Evolutionary conservation across 768 basidiomycete species (phyloP).

Genomic region (Tulasnella sp.): DNA sequence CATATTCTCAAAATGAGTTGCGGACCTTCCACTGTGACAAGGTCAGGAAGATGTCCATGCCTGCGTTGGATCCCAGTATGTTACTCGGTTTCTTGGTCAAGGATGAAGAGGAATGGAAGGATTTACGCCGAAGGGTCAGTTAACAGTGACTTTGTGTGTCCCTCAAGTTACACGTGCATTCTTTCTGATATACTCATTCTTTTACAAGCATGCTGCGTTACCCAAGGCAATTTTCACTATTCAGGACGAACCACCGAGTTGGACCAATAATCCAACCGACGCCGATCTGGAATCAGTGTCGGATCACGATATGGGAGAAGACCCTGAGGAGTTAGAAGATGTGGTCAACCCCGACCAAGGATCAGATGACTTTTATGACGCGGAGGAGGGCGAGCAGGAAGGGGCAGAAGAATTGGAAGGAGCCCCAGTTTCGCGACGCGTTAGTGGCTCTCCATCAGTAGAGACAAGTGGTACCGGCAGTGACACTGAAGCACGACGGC

Average conservation of each 20-base stretch:
- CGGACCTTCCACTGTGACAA: conserved; percentile 95
- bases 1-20: conserved; percentile 64
- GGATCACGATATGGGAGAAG: conserved; percentile 51
- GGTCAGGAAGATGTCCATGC: conserved; percentile 87
- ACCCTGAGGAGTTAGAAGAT: conserved; percentile 21
- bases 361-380: conserved; percentile 32
- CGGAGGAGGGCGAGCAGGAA: conserved; percentile 21
- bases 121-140: conserved; percentile 64
- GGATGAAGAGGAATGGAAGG: conserved; percentile 76
- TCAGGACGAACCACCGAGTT: conserved; percentile 77
- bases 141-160: conserved; percentile 2
- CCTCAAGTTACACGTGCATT: not conserved
- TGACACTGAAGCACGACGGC: conserved; percentile 4
- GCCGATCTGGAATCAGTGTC: conserved; percentile 71
- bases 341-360: conserved; percentile 36
- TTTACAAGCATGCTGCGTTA: conserved; percentile 33
- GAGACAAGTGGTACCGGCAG: conserved; percentile 1
- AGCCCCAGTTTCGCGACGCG: not conserved
- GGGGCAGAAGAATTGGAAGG: conserved; percentile 20
- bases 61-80: conserved; percentile 93
- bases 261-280: conserved; percentile 49
- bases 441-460: conserved; percentile 5
- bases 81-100: conserved; percentile 82
- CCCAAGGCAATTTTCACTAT: conserved; percentile 70
- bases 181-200: not conserved